Conservation (phyloP, 345 rosid genomes). For the Linum usitatissimum region DNA sequence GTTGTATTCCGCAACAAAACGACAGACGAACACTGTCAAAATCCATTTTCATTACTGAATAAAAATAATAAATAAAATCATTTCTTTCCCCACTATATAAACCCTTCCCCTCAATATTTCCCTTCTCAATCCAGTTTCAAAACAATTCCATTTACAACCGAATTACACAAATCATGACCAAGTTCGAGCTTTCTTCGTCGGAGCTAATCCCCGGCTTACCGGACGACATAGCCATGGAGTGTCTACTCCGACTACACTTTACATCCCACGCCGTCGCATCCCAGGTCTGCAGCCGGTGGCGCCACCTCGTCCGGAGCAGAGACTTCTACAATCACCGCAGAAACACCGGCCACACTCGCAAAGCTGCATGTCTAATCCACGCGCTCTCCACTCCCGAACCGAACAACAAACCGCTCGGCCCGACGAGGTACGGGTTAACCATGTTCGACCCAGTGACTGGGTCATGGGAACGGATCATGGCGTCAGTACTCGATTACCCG, state of each 20-base stretch:
- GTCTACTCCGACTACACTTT: background rate
- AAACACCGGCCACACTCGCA: background rate
- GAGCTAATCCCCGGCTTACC: constrained; percentile 2
- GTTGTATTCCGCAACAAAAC: too few species aligned
- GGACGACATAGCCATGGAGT: constrained; percentile 1
- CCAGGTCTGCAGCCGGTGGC: background rate
- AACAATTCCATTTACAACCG: too few species aligned
- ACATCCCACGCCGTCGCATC: background rate
- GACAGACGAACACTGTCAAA: too few species aligned
- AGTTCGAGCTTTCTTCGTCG: background rate
- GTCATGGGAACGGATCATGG: constrained; percentile 27
- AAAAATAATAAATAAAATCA: too few species aligned
- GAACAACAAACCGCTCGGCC: background rate
- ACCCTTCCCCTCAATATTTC: too few species aligned
- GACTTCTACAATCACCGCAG: background rate
- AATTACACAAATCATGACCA: too few species aligned
- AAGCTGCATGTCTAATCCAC: background rate
- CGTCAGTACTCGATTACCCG: constrained; percentile 8
- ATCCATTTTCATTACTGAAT: too few species aligned
- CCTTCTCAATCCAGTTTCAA: too few species aligned
- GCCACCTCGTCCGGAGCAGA: background rate
- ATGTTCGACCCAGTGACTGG: constrained; percentile 21
- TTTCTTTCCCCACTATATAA: too few species aligned
- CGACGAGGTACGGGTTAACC: constrained; percentile 22
- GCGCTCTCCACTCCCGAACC: background rate